Evolutionary conservation across 306 rosid genomes (phyloP).

Genomic region (Carpinus viminea): DNA sequence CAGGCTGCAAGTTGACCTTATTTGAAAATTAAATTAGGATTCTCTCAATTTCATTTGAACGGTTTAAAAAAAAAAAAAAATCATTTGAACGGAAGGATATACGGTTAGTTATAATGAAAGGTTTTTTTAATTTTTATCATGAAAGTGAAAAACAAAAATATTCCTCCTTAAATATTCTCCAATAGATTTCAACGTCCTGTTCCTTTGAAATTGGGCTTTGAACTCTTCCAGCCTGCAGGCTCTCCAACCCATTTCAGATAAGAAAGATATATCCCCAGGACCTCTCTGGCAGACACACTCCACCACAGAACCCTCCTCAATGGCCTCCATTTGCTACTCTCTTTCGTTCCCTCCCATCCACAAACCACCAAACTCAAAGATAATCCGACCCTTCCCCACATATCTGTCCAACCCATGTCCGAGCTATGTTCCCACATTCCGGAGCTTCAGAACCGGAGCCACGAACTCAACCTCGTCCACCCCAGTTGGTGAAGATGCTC

Average conservation of each 20-base stretch:
- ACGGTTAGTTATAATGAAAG: too few species aligned
- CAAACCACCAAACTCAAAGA: constrained; percentile 25
- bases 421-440: constrained; percentile 19
- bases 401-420: constrained; percentile 17
- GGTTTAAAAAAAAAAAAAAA: too few species aligned
- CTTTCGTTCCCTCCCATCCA: constrained; percentile 36
- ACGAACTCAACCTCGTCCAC: constrained; percentile 40
- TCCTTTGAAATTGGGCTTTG: background rate
- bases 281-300: background rate
- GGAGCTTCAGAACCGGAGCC: constrained; percentile 44
- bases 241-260: background rate
- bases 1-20: too few species aligned
- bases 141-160: too few species aligned
- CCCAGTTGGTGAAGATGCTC: constrained; percentile 38
- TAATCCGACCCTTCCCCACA: constrained; percentile 19
- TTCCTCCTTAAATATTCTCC: too few species aligned
- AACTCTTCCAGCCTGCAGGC: background rate
- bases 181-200: too few species aligned
- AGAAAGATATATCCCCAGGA: background rate
- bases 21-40: background rate
- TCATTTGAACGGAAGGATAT: too few species aligned
- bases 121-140: too few species aligned
- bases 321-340: constrained; percentile 56
- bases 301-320: constrained; percentile 10
- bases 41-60: too few species aligned